Evolutionary conservation across 768 basidiomycete genomes (phyloP).

Genomic region (Mycena venus): DNA sequence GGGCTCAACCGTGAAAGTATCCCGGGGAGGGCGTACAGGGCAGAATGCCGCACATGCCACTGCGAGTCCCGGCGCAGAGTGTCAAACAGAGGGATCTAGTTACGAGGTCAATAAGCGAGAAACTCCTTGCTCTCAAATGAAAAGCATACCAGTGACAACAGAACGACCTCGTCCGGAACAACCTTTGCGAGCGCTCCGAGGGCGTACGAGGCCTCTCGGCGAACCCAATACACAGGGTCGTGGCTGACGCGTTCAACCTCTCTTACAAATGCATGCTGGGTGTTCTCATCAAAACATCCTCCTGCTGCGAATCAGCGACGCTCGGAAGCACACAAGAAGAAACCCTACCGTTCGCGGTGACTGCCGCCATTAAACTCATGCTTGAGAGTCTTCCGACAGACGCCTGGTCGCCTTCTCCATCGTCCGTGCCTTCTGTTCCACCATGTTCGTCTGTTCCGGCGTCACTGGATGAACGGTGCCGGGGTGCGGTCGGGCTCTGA

Average conservation of each 20-base stretch:
- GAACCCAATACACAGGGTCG: conserved; percentile 82
- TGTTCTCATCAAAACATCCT: conserved; percentile 68
- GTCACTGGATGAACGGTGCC: conserved; percentile 16
- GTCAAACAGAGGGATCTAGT: conserved; percentile 86
- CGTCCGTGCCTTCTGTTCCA: conserved; percentile 36
- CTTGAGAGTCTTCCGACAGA: conserved; percentile 89
- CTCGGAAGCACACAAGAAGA: conserved; percentile 22
- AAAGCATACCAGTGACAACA: conserved; percentile 68
- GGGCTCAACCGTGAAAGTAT: conserved; percentile 77
- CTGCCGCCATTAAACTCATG: conserved; percentile 93
- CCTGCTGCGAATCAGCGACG: conserved; percentile 51
- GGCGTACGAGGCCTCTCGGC: conserved; percentile 89
- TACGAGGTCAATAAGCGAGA: conserved; percentile 11
- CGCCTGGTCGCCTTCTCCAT: conserved; percentile 73
- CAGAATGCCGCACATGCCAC: conserved; percentile 91
- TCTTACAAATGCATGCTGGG: conserved; percentile 74
- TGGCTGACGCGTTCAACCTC: conserved; percentile 79
- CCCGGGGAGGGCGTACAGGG: conserved; percentile 87
- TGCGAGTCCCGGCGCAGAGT: conserved; percentile 73
- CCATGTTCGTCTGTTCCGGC: conserved; percentile 25
- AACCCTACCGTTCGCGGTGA: conserved; percentile 80
- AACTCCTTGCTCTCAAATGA: background rate
- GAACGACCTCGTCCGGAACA: conserved; percentile 80
- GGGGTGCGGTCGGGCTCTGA: conserved; percentile 12
- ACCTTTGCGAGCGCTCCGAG: conserved; percentile 91